A percentile compares a stretch with the other conserved stretches of the same genome.
These are phyloP conservation scores for Lolium multiflorum DNA, from an alignment of 176 grass and related monocot genomes.

Conservation along the genomic window DNA sequence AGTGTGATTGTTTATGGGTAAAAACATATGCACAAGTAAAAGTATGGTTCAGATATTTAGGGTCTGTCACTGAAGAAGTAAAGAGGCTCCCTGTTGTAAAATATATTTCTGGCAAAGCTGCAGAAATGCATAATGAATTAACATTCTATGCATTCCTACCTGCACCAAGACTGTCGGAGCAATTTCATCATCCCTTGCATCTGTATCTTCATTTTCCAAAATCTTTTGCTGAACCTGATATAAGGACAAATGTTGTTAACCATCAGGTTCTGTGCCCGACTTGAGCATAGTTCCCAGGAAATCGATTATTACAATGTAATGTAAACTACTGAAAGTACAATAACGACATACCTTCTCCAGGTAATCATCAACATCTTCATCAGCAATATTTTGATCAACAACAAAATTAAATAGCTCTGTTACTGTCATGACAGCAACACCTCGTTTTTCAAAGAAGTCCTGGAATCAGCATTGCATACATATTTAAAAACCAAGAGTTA, in stretches of 20 bases:
- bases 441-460: slow-evolving; percentile 93
- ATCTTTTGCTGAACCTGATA: slow-evolving; percentile 84
- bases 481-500: slow-evolving; percentile 1
- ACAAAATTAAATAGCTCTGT: slow-evolving; percentile 91
- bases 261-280: not conserved
- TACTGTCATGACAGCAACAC: slow-evolving; percentile 83
- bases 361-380: slow-evolving; percentile 85
- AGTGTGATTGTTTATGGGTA: not conserved
- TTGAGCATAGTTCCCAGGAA: slow-evolving; percentile 18
- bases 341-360: slow-evolving; percentile 75
- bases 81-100: not conserved
- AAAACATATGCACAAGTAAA: not conserved
- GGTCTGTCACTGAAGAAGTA: slow-evolving; percentile 5
- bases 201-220: slow-evolving; percentile 66
- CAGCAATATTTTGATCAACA: slow-evolving; percentile 73
- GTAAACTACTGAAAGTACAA: slow-evolving; percentile 24
- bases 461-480: slow-evolving; percentile 37
- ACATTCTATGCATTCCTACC: slow-evolving; percentile 53
- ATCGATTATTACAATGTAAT: not conserved
- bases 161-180: slow-evolving; percentile 81
- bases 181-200: slow-evolving; percentile 65
- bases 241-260: slow-evolving; percentile 33
- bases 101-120: not conserved
- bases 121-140: slow-evolving; percentile 2
- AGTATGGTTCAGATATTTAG: not conserved